Conservation (phyloP, 257 asterid genomes). For the Paulownia fortunei region DNA sequence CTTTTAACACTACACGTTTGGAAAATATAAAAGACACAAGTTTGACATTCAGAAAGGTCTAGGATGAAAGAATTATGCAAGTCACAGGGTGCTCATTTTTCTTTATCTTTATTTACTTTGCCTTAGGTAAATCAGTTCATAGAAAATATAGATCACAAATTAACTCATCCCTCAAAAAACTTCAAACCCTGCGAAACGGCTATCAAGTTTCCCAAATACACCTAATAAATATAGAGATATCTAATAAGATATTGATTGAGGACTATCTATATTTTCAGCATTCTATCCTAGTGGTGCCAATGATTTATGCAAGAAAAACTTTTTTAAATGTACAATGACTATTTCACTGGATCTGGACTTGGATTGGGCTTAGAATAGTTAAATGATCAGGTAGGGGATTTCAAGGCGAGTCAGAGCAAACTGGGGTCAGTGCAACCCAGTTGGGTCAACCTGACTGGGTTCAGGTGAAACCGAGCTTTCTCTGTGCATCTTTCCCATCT, state of each 20-base stretch:
- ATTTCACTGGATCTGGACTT: conserved; percentile 8
- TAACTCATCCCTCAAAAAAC: neutral
- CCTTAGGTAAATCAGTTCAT: neutral
- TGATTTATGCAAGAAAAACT: neutral
- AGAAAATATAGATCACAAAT: neutral
- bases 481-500: conserved; percentile 9
- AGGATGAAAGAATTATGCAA: too few species aligned
- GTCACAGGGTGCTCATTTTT: neutral
- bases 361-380: neutral
- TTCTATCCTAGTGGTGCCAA: conserved; percentile 1
- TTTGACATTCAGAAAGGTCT: too few species aligned
- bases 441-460: neutral
- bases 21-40: too few species aligned
- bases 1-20: too few species aligned
- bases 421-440: neutral
- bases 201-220: neutral
- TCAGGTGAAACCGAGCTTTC: neutral
- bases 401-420: conserved; percentile 14
- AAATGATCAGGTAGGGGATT: neutral
- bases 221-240: neutral
- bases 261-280: neutral
- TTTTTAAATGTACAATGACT: neutral
- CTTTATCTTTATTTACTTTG: neutral
- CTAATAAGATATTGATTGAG: neutral
- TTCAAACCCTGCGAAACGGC: neutral